Evolutionary conservation across 192 early-diverging fungal genomes (phyloP).

Genomic region (Phycomyces nitens): DNA sequence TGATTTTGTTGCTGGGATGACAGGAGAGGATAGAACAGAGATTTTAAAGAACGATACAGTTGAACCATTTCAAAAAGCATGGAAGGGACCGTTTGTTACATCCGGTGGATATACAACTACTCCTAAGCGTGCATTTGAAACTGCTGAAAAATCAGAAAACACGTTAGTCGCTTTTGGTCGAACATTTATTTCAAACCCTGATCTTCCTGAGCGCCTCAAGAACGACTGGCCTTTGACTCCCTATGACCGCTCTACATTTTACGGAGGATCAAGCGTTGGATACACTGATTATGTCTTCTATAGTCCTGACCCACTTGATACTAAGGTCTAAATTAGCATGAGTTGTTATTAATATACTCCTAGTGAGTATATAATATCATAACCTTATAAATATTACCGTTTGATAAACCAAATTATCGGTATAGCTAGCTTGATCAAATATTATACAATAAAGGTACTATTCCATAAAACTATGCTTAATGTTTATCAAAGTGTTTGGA

Average conservation of each 20-base stretch:
- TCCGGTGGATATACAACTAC: constrained; percentile 22
- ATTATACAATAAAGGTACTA: too few species aligned
- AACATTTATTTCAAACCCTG: constrained; percentile 36
- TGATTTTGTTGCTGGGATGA: neutral
- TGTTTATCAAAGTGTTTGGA: too few species aligned
- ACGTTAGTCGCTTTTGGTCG: constrained; percentile 31
- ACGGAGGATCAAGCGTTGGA: constrained; percentile 9
- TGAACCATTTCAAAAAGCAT: constrained; percentile 3
- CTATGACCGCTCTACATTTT: constrained; percentile 30
- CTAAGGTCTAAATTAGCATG: too few species aligned
- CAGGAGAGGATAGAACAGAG: neutral
- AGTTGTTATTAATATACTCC: too few species aligned
- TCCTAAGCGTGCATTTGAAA: constrained; percentile 8
- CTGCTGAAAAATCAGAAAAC: constrained; percentile 12
- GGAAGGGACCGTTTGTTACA: constrained; percentile 9
- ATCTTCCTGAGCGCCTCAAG: constrained; percentile 24
- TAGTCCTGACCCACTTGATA: too few species aligned
- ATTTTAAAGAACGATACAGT: neutral
- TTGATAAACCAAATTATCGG: too few species aligned
- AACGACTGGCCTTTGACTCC: constrained; percentile 22
- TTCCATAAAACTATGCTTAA: too few species aligned
- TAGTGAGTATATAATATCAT: too few species aligned
- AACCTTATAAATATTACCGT: too few species aligned
- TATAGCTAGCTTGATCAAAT: too few species aligned
- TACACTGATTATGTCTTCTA: constrained; percentile 33